A percentile compares a stretch with the other conserved stretches of the same genome.
These are phyloP conservation scores for Carallia pectinifolia DNA, from an alignment of 345 rosid genomes.

Conservation along the genomic window DNA sequence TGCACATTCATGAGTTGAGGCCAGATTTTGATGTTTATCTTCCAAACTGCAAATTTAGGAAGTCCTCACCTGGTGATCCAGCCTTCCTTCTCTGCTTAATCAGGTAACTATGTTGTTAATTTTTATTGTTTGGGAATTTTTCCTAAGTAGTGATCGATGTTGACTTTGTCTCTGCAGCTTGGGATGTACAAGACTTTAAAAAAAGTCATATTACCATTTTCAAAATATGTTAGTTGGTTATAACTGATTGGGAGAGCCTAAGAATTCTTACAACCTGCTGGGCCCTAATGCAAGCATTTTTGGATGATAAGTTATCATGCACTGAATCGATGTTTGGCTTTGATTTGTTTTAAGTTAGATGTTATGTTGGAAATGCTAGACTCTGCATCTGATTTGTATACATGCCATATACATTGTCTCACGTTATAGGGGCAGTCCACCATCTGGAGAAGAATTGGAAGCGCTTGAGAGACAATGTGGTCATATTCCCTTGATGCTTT, in stretches of 20 bases:
- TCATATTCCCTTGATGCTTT: conserved; percentile 49
- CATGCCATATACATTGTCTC: not conserved
- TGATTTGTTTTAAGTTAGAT: not conserved
- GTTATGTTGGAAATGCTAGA: not conserved
- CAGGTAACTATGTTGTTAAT: conserved; percentile 38
- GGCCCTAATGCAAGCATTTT: too few relatives aligned
- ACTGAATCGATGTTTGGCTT: not conserved
- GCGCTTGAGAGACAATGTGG: conserved; percentile 47
- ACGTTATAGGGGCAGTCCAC: conserved; percentile 53
- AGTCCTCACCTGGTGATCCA: conserved; percentile 79
- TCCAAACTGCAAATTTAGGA: conserved; percentile 79
- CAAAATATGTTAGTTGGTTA: too few relatives aligned
- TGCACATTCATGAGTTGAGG: conserved; percentile 45
- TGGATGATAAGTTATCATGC: too few relatives aligned
- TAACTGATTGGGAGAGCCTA: too few relatives aligned
- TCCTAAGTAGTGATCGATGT: conserved; percentile 2
- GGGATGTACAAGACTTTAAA: not conserved
- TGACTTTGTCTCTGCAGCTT: not conserved
- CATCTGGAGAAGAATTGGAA: conserved; percentile 43
- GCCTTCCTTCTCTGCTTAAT: conserved; percentile 52
- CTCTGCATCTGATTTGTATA: not conserved
- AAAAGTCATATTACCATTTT: not conserved
- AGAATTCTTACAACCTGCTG: too few relatives aligned
- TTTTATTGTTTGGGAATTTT: not conserved
- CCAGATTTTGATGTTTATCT: conserved; percentile 64